phyloP scores from a whole-genome alignment of 2,329 filamentous ascomycete species.

The Beauveria caledonica region DNA sequence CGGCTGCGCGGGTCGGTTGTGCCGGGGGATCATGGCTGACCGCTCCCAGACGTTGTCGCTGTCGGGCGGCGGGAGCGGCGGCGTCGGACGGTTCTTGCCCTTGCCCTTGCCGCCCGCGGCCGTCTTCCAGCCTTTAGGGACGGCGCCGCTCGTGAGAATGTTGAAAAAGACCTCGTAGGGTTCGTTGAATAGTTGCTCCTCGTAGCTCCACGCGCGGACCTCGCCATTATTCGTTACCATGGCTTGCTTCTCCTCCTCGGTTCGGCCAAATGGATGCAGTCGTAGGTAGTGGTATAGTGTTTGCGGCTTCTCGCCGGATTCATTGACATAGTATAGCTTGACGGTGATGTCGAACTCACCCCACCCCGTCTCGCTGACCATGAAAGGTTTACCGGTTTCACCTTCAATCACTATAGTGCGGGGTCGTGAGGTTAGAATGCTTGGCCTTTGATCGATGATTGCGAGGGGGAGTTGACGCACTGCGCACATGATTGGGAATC shows the following conservation, averaged over 20 bases:
- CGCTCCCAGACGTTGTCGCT: conserved; percentile 52
- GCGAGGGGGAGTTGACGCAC: conserved; percentile 30
- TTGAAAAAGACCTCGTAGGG: conserved; percentile 90
- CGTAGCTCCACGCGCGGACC: conserved; percentile 74
- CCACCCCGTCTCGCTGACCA: conserved; percentile 90
- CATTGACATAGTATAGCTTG: conserved; percentile 84
- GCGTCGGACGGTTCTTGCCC: conserved; percentile 33
- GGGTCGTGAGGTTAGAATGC: not conserved
- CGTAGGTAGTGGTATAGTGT: conserved; percentile 91
- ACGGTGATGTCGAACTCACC: conserved; percentile 97
- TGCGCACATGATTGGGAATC: conserved; percentile 83
- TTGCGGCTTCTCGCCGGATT: conserved; percentile 86
- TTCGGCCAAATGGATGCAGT: conserved; percentile 81
- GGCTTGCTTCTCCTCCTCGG: conserved; percentile 61
- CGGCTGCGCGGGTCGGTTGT: conserved; percentile 58
- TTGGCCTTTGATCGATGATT: not conserved
- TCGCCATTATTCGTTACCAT: conserved; percentile 51
- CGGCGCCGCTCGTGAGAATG: conserved; percentile 66
- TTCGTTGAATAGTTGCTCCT: conserved; percentile 96
- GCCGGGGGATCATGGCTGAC: conserved; percentile 66
- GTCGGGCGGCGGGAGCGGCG: conserved; percentile 27
- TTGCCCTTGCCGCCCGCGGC: conserved; percentile 41
- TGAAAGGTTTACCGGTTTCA: conserved; percentile 60
- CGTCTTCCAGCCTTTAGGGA: conserved; percentile 36
- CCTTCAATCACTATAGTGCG: conserved; percentile 55